These are phyloP conservation scores for Xylariaceae sp. DNA, from an alignment of 2,329 filamentous ascomycete species.

Conservation along the genomic window DNA sequence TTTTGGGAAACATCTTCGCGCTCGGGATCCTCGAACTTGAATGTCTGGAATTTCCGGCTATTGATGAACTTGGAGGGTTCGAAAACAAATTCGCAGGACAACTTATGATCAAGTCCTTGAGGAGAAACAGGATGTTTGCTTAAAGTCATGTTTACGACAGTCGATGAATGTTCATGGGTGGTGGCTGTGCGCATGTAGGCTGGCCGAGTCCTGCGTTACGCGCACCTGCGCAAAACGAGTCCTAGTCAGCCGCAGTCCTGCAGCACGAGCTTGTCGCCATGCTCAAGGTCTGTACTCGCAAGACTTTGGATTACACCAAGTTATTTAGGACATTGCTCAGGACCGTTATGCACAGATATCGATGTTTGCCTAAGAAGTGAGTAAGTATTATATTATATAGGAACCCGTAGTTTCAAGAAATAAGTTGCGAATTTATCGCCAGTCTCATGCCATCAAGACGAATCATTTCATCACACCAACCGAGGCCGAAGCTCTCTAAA, in stretches of 20 bases:
- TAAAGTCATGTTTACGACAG: no score
- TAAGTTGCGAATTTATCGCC: neutral
- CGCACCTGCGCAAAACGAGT: slow-evolving; percentile 24
- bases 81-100: neutral
- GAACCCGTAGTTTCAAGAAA: neutral
- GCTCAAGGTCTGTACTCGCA: slow-evolving; percentile 1
- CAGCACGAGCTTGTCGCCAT: neutral
- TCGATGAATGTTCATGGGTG: no score
- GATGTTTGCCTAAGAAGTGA: neutral
- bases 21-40: no score
- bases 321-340: slow-evolving; percentile 15
- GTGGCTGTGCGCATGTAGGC: slow-evolving; percentile 2
- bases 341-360: slow-evolving; percentile 5
- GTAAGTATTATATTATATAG: slow-evolving; percentile 4
- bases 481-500: neutral
- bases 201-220: slow-evolving; percentile 5
- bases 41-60: no score
- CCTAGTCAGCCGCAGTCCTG: neutral
- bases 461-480: neutral
- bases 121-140: no score
- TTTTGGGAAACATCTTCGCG: no score
- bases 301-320: neutral
- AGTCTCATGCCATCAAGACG: slow-evolving; percentile 13
- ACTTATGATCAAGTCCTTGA: neutral
- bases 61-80: no score